phyloP scores from a whole-genome alignment of 2,329 filamentous ascomycete genomes.

The Colletotrichum sidae region DNA sequence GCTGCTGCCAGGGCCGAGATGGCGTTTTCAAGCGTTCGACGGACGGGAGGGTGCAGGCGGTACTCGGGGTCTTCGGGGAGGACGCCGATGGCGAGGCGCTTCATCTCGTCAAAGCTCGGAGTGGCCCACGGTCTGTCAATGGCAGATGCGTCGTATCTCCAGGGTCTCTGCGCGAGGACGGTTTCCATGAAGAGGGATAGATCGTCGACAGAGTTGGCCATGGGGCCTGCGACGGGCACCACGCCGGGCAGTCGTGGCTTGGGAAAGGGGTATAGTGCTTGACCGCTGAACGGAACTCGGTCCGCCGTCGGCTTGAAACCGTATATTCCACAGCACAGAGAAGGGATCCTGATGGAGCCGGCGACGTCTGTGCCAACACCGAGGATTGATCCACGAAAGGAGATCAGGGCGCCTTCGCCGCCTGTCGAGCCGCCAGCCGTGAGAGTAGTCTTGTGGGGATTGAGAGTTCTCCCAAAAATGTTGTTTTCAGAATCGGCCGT shows the following conservation, averaged over 20 bases:
- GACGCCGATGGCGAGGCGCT: conserved; percentile 59
- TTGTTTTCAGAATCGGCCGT: conserved; percentile 71
- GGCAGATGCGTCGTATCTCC: conserved; percentile 56
- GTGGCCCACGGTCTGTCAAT: conserved; percentile 59
- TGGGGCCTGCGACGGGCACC: conserved; percentile 53
- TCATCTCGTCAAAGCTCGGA: conserved; percentile 35
- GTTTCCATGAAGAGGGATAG: conserved; percentile 53
- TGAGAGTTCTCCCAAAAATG: conserved; percentile 62
- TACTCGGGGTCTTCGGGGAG: conserved; percentile 58
- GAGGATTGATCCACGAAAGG: conserved; percentile 53
- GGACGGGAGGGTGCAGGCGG: conserved; percentile 63
- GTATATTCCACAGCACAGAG: conserved; percentile 57
- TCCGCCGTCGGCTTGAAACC: conserved; percentile 54
- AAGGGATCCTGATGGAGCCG: conserved; percentile 56
- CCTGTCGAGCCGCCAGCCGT: conserved; percentile 74
- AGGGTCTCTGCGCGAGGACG: conserved; percentile 53
- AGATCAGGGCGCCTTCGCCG: conserved; percentile 60
- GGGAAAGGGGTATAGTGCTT: conserved; percentile 25
- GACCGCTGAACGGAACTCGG: conserved; percentile 41
- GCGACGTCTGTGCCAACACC: conserved; percentile 57
- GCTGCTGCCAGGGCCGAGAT: conserved; percentile 50
- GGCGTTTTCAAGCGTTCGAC: conserved; percentile 55
- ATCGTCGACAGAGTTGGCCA: conserved; percentile 54
- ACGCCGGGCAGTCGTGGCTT: conserved; percentile 43
- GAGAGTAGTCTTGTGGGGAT: conserved; percentile 70